A percentile compares a stretch with the other conserved stretches of the same genome.
These are phyloP conservation scores for Calonectria henricotiae DNA, from an alignment of 2,329 filamentous ascomycete species.

Conservation along the genomic window DNA sequence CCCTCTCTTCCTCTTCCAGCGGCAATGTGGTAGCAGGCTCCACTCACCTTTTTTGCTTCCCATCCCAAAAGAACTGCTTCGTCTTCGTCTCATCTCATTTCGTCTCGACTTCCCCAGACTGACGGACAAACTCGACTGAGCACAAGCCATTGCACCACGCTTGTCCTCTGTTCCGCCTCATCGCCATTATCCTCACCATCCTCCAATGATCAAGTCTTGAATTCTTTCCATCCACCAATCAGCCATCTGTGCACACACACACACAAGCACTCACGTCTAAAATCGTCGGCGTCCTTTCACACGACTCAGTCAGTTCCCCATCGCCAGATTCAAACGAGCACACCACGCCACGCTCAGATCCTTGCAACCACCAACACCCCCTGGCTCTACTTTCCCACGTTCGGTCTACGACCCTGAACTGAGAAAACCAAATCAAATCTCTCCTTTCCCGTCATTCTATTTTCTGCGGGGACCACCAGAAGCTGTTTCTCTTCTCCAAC, in stretches of 20 bases:
- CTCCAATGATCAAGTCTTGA: not conserved
- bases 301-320: slow-evolving; percentile 34
- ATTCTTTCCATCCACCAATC: not conserved
- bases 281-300: slow-evolving; percentile 37
- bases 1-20: slow-evolving; percentile 24
- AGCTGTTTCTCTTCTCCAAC: slow-evolving; percentile 46
- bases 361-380: slow-evolving; percentile 51
- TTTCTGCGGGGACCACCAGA: slow-evolving; percentile 52
- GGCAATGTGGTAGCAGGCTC: slow-evolving; percentile 19
- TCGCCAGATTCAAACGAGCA: slow-evolving; percentile 47
- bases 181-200: not conserved
- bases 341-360: slow-evolving; percentile 49
- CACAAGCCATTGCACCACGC: slow-evolving; percentile 10
- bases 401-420: slow-evolving; percentile 43
- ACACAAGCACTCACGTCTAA: not conserved
- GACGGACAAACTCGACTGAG: slow-evolving; percentile 2
- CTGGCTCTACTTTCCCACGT: slow-evolving; percentile 51
- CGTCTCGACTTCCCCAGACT: slow-evolving; percentile 24
- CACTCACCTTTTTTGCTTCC: slow-evolving; percentile 25
- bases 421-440: slow-evolving; percentile 42
- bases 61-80: slow-evolving; percentile 22
- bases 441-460: slow-evolving; percentile 50
- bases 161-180: not conserved
- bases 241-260: slow-evolving; percentile 1
- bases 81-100: slow-evolving; percentile 24